These are phyloP conservation scores for Canna indica DNA, from an alignment of 176 grass and related monocot species.

Conservation along the genomic window DNA sequence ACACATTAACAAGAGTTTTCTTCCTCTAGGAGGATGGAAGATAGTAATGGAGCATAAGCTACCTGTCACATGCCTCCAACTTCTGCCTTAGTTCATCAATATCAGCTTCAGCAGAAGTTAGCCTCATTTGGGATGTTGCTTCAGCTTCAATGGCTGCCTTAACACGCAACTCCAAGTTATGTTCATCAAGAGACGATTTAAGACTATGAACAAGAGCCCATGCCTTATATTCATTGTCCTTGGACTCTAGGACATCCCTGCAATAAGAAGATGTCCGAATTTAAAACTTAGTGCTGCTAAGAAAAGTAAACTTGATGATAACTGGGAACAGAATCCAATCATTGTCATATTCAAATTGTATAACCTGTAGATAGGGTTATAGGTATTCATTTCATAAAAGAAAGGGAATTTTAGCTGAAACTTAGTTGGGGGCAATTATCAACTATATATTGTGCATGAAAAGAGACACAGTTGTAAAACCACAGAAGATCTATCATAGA, in stretches of 20 bases:
- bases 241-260: slow-evolving; percentile 68
- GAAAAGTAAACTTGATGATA: background rate
- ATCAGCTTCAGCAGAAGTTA: slow-evolving; percentile 80
- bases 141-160: slow-evolving; percentile 94
- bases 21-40: background rate
- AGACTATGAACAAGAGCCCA: slow-evolving; percentile 67
- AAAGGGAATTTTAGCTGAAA: too few relatives aligned
- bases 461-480: too few relatives aligned
- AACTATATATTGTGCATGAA: too few relatives aligned
- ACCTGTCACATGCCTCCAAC: slow-evolving; percentile 64
- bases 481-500: too few relatives aligned
- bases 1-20: background rate
- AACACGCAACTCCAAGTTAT: slow-evolving; percentile 78
- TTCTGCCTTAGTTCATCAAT: slow-evolving; percentile 77
- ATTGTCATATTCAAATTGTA: background rate
- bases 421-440: too few relatives aligned
- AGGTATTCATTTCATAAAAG: background rate
- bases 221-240: slow-evolving; percentile 54
- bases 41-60: slow-evolving; percentile 15
- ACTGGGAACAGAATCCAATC: background rate
- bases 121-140: slow-evolving; percentile 76
- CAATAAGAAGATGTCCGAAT: slow-evolving; percentile 11
- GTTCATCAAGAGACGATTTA: slow-evolving; percentile 81
- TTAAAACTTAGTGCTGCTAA: background rate
- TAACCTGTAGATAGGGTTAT: too few relatives aligned